Evolutionary conservation across 2,329 filamentous ascomycete species (phyloP), one percentile per base, ranked within the genome.

Genomic region (Alternaria panax): DNA sequence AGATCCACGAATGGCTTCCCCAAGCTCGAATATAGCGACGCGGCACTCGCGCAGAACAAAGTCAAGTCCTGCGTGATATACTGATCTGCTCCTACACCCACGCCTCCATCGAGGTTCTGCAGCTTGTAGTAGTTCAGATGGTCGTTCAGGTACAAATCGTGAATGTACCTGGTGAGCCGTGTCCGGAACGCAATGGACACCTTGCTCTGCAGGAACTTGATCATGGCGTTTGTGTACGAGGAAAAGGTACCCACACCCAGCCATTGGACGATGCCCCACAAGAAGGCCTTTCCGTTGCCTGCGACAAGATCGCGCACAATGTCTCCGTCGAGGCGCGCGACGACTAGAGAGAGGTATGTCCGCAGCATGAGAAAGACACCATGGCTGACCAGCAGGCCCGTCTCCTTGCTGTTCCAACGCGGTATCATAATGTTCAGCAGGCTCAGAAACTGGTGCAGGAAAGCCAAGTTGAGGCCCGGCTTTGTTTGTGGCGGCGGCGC

Each of bases 1-100:
- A 99, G 84, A 76, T 99, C 95, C n/a, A 99, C 92, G 66, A 97
- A 88, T 0, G 95, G 95, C 78, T 99, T 99, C n/a, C 95, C 95
- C 3, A 99, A 84, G 0, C 93, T 97, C 1, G 95, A 98, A 80
- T 98, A 99, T 5, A 99, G 82, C 22, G 92, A 92, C 16, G 95
- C 93, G 1, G 95, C 94, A 4, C 93, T 90, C 11, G 92, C 91
- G 75, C 96, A 99, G 81, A 99, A 99, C 1, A 97, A 84, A 0
- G 95, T 98, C 30, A 99, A 84, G 77, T 99, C 95, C 75, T 98
- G 94, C 0, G 95, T 98, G 73, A 99, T 98, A 79, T 93, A 98
- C 73, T 99, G 95, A 73, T 99, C 95, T 9, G 93, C 92, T 14
- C 92, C 90, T 74, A 96, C 92, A 1, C 93, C 94, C 38, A 98